Conservation (phyloP, 768 basidiomycete genomes). For the Grammothele lineata region DNA sequence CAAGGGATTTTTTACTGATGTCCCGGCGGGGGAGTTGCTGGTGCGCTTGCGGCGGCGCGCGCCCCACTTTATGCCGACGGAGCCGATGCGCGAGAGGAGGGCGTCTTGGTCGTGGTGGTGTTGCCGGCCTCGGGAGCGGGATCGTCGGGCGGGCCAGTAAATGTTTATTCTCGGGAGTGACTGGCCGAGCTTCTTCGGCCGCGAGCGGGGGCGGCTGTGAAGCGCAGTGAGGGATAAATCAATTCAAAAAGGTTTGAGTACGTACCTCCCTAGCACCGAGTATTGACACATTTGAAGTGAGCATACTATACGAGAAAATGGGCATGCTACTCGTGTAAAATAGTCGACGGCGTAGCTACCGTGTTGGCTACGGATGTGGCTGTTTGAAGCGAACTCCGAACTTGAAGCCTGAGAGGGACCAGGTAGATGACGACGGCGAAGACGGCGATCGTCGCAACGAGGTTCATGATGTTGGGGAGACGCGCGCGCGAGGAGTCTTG, state of each 20-base stretch:
- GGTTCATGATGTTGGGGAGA: constrained; percentile 96
- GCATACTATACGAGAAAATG: constrained; percentile 95
- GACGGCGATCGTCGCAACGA: constrained; percentile 86
- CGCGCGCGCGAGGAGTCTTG: constrained; percentile 98
- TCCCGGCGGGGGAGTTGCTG: too few relatives aligned
- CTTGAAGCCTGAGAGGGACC: constrained; percentile 98
- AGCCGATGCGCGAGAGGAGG: constrained; percentile 52
- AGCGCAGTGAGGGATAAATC: too few relatives aligned
- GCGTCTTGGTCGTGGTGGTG: constrained; percentile 32
- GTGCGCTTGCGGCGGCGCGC: constrained; percentile 38
- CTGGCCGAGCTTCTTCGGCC: constrained; percentile 12
- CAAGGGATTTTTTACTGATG: too few relatives aligned
- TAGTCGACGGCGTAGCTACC: constrained; percentile 95
- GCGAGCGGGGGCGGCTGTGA: too few relatives aligned
- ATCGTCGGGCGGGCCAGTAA: constrained; percentile 23
- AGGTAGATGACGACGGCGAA: constrained; percentile 97
- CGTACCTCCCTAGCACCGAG: too few relatives aligned
- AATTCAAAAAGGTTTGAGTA: too few relatives aligned
- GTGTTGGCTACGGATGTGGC: constrained; percentile 92
- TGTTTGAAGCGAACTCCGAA: constrained; percentile 98
- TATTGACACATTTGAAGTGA: constrained; percentile 95
- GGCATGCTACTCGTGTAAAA: constrained; percentile 99
- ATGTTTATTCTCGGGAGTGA: constrained; percentile 25
- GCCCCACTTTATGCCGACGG: constrained; percentile 50
- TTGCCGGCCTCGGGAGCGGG: constrained; percentile 24